Conservation (phyloP, 768 basidiomycete species). For the Suillus brevipes region DNA sequence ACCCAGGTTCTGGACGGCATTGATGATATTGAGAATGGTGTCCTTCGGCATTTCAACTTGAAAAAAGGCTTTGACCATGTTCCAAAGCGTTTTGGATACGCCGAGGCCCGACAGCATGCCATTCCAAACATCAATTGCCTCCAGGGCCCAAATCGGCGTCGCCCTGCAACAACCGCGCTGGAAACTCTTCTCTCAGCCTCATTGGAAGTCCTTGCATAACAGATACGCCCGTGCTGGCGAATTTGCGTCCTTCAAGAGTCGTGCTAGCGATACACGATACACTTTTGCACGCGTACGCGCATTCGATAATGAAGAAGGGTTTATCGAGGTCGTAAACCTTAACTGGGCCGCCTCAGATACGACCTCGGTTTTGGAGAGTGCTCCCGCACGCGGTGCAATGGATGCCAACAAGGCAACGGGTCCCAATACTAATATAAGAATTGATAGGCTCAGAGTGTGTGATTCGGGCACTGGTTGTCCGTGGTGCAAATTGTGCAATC, state of each 20-base stretch:
- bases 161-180: constrained; percentile 58
- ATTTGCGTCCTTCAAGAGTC: constrained; percentile 58
- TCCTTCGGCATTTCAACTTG: constrained; percentile 61
- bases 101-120: constrained; percentile 77
- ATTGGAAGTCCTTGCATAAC: constrained; percentile 69
- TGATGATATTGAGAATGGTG: constrained; percentile 57
- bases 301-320: constrained; percentile 84
- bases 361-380: constrained; percentile 64
- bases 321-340: constrained; percentile 79
- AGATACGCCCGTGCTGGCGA: constrained; percentile 69
- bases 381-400: constrained; percentile 65
- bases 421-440: constrained; percentile 95
- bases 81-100: constrained; percentile 71
- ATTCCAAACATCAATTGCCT: constrained; percentile 58
- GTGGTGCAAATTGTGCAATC: constrained; percentile 71
- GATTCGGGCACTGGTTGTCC: constrained; percentile 55
- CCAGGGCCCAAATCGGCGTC: constrained; percentile 60
- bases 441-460: constrained; percentile 66
- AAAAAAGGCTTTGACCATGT: constrained; percentile 63
- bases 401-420: constrained; percentile 77
- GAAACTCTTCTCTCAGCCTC: constrained; percentile 72
- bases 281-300: constrained; percentile 70
- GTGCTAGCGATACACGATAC: constrained; percentile 44
- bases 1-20: constrained; percentile 51
- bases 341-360: constrained; percentile 71